Evolutionary conservation across 192 early-diverging fungal genomes (phyloP), one percentile per base, ranked within the genome.

Genomic region (Obelidium mucronatum): DNA sequence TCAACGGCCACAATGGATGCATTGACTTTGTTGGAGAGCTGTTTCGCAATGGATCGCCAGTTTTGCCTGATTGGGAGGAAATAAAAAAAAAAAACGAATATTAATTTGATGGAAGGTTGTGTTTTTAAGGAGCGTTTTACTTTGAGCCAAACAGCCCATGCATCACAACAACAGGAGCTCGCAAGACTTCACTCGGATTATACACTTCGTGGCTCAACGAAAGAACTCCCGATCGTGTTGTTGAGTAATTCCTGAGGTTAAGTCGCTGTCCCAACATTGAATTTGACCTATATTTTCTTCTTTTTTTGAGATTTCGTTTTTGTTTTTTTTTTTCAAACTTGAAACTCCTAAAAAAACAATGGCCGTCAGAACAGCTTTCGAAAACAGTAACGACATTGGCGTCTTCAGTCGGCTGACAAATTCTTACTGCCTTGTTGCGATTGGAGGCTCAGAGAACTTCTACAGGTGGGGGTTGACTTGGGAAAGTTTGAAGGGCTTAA

Each of bases 361-460:
- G 78, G 78, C 78, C 40, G 72, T 74, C 6, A 36, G 96, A 82
- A 94, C 96, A 34, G 94, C 96, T 87, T 99, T 99, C 82, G 97
- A 99, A 89, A 99, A 97, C 89, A 95, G 88, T 85, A 98, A 98
- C 87, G 97, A 99, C 83, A 95, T 99, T 83, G 97, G 97, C 66
- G 97, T 98, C 58, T 99, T 99, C 71, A 90, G 96, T 80, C 90
- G 92, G 75, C 91, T 99, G 76, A 99, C 97, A 82, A 99, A 99
- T 88, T 92, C 94, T 42, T 99, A 98, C 85, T 96, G 94, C 82
- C 87, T 99, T 72, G 96, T 98, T 39, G 95, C 96, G 35, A 88
- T 98, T 56, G 97, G 97, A 76, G 97, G 97, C 42, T 98, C 96
- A 15, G 97, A 98, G 80, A 99, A 98, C 92, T 99, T 99, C 89